Evolutionary conservation across 768 basidiomycete species (phyloP).

Genomic region (Steccherinum ochraceum): DNA sequence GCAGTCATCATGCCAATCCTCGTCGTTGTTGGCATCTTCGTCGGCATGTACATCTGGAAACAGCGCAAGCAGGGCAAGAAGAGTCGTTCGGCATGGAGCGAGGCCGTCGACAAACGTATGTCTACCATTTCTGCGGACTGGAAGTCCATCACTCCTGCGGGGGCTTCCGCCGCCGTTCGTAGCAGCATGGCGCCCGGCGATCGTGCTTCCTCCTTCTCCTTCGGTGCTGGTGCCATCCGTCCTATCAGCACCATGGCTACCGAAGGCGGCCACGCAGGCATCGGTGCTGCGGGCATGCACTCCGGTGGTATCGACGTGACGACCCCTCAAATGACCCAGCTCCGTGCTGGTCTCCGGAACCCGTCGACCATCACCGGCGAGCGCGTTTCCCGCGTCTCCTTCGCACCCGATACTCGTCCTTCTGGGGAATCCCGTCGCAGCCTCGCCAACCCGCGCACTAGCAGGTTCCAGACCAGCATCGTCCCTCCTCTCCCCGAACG

Average conservation of each 20-base stretch:
- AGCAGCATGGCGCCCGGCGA: constrained; percentile 50
- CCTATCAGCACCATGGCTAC: constrained; percentile 33
- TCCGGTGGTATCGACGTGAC: constrained; percentile 13
- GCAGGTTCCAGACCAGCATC: constrained; percentile 30
- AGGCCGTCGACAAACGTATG: constrained; percentile 77
- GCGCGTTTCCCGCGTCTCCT: constrained; percentile 59
- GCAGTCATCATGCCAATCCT: constrained; percentile 58
- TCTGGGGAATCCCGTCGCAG: constrained; percentile 38
- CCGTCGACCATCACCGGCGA: constrained; percentile 36
- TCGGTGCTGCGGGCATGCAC: constrained; percentile 28
- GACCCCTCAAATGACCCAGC: constrained; percentile 31
- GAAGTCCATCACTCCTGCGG: constrained; percentile 64
- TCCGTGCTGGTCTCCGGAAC: constrained; percentile 51
- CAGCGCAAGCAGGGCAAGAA: constrained; percentile 43
- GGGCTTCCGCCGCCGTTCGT: constrained; percentile 70
- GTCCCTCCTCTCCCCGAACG: constrained; percentile 36
- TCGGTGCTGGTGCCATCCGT: constrained; percentile 55
- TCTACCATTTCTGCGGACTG: constrained; percentile 73
- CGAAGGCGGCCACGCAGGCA: constrained; percentile 38
- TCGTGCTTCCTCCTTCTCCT: constrained; percentile 32
- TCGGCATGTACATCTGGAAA: constrained; percentile 45
- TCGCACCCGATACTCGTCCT: constrained; percentile 54
- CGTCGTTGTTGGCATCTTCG: constrained; percentile 38
- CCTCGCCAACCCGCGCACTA: constrained; percentile 1
- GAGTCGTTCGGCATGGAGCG: constrained; percentile 54